Conservation (phyloP, 257 asterid species). For the Salvia miltiorrhiza region DNA sequence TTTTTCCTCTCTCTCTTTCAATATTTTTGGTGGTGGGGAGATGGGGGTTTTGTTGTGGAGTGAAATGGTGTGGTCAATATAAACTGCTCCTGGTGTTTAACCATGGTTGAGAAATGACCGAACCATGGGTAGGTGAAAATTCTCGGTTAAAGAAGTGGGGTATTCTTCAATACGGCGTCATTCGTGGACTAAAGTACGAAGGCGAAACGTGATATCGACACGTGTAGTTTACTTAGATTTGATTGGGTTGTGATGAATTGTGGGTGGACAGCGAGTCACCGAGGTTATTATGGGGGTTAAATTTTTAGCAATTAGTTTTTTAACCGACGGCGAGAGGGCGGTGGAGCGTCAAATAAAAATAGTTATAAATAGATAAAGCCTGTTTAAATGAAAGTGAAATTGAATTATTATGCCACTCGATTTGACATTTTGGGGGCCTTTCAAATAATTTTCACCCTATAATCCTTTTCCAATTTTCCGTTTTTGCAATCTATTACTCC, state of each 20-base stretch:
- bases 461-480: too few relatives aligned
- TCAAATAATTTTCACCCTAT: neutral
- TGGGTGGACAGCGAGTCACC: neutral
- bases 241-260: conserved; percentile 24
- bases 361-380: neutral
- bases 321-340: conserved; percentile 45
- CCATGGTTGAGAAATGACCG: conserved; percentile 30
- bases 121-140: conserved; percentile 36
- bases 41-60: neutral
- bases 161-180: conserved; percentile 5
- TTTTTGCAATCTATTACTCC: too few relatives aligned
- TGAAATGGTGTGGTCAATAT: conserved; percentile 29
- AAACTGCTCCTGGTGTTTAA: conserved; percentile 50
- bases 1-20: neutral
- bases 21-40: neutral
- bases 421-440: conserved; percentile 23
- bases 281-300: neutral
- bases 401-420: conserved; percentile 17
- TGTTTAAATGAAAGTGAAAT: conserved; percentile 18
- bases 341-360: conserved; percentile 23
- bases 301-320: conserved; percentile 8
- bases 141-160: conserved; percentile 31
- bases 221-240: conserved; percentile 29
- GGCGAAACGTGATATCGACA: conserved; percentile 5
- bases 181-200: neutral